These are phyloP conservation scores for Quercus engelmannii DNA, from an alignment of 306 rosid genomes.

Conservation along the genomic window DNA sequence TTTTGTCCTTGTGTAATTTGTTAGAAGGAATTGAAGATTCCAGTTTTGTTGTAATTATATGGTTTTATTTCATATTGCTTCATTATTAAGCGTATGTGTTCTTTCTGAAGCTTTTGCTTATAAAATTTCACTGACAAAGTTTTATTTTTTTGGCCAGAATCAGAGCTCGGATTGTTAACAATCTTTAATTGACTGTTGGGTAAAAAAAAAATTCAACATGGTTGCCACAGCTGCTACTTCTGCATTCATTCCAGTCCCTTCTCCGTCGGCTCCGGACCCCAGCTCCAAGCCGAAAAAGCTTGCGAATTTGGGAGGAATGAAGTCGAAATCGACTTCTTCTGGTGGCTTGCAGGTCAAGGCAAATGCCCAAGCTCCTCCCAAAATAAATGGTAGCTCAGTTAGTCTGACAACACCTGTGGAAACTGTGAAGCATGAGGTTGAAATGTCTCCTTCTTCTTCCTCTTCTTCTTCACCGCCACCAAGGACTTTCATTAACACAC, in stretches of 20 bases:
- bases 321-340: constrained; percentile 50
- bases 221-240: constrained; percentile 87
- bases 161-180: constrained; percentile 20
- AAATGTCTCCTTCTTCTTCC: constrained; percentile 11
- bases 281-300: constrained; percentile 43
- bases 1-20: background rate
- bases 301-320: constrained; percentile 47
- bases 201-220: constrained; percentile 50
- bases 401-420: constrained; percentile 51
- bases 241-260: constrained; percentile 61
- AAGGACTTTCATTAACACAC: constrained; percentile 85
- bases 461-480: constrained; percentile 48
- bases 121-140: constrained; percentile 2
- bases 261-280: constrained; percentile 45
- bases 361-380: constrained; percentile 88
- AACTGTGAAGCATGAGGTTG: constrained; percentile 54
- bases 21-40: background rate
- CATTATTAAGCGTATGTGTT: background rate
- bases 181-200: constrained; percentile 19
- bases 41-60: background rate
- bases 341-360: constrained; percentile 78
- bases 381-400: constrained; percentile 72
- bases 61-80: background rate
- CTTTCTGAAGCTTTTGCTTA: background rate
- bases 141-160: background rate